A percentile compares a stretch with the other conserved stretches of the same genome.
These are phyloP conservation scores for Amauroascus verrucosus DNA, from an alignment of 2,329 filamentous ascomycete species.

Conservation along the genomic window DNA sequence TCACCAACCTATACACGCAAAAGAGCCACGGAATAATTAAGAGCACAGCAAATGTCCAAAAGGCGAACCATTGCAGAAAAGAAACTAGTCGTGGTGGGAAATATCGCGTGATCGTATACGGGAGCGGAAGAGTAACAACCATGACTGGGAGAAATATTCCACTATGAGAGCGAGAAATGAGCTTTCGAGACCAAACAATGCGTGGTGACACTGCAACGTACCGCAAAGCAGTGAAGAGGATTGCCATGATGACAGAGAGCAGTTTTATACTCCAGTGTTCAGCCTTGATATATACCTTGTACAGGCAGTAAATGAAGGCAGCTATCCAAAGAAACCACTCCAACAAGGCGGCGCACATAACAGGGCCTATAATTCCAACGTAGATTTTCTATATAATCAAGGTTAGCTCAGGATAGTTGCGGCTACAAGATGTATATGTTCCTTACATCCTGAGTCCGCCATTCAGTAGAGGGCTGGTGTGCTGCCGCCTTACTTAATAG, in stretches of 20 bases:
- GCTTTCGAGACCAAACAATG: slow-evolving; percentile 11
- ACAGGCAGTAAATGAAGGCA: slow-evolving; percentile 85
- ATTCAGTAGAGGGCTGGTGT: slow-evolving; percentile 20
- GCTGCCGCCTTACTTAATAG: neutral
- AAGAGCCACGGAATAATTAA: slow-evolving; percentile 85
- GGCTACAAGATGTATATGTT: neutral
- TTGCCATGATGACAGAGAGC: slow-evolving; percentile 63
- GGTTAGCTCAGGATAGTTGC: neutral
- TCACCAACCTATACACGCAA: slow-evolving; percentile 84
- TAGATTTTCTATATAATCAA: slow-evolving; percentile 60
- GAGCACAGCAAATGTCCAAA: slow-evolving; percentile 80
- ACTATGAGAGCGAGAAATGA: slow-evolving; percentile 36
- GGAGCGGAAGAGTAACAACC: slow-evolving; percentile 82
- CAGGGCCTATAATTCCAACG: slow-evolving; percentile 63
- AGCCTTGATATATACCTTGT: slow-evolving; percentile 81
- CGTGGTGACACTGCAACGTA: slow-evolving; percentile 33
- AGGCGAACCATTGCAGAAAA: slow-evolving; percentile 85
- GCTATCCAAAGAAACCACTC: slow-evolving; percentile 94
- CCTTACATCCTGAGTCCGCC: slow-evolving; percentile 33
- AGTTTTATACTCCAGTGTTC: slow-evolving; percentile 75
- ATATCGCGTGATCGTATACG: slow-evolving; percentile 56
- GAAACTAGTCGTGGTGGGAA: slow-evolving; percentile 61
- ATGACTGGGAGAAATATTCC: slow-evolving; percentile 85
- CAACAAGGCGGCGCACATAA: slow-evolving; percentile 75
- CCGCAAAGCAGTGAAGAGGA: slow-evolving; percentile 66